Conservation (phyloP, 371 early-diverging fungal species). For the Lichtheimia corymbifera region DNA sequence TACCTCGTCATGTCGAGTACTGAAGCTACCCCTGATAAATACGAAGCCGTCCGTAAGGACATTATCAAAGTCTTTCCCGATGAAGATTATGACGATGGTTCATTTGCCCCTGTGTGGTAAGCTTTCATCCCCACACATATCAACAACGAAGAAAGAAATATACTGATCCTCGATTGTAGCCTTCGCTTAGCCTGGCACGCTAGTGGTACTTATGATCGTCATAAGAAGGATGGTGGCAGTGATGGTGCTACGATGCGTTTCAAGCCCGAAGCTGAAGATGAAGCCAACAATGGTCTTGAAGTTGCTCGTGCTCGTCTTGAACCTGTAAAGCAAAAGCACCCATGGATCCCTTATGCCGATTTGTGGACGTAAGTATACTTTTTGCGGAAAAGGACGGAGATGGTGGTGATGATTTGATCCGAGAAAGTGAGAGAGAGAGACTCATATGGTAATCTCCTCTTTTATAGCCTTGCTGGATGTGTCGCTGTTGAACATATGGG, state of each 20-base stretch:
- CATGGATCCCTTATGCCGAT: slow-evolving; percentile 77
- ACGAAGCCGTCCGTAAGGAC: slow-evolving; percentile 54
- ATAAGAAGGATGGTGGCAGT: slow-evolving; percentile 74
- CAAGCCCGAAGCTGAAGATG: slow-evolving; percentile 66
- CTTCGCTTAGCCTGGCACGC: slow-evolving; percentile 88
- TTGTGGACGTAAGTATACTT: slow-evolving; percentile 74
- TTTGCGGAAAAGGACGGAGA: neutral
- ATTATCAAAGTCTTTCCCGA: slow-evolving; percentile 62
- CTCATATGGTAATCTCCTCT: slow-evolving; percentile 26
- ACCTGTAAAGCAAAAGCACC: slow-evolving; percentile 73
- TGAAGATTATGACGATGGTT: slow-evolving; percentile 81
- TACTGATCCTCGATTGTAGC: slow-evolving; percentile 15
- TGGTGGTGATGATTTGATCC: neutral
- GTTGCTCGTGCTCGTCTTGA: slow-evolving; percentile 74
- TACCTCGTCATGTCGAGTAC: slow-evolving; percentile 42
- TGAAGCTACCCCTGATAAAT: slow-evolving; percentile 48
- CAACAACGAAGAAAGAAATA: no score
- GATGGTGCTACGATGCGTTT: slow-evolving; percentile 83
- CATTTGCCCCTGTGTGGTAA: slow-evolving; percentile 77
- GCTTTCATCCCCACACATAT: neutral
- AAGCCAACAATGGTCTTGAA: slow-evolving; percentile 82
- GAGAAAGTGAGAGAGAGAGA: neutral
- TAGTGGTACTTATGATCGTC: slow-evolving; percentile 77
- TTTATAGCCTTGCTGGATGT: slow-evolving; percentile 75
- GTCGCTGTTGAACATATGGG: slow-evolving; percentile 83